A percentile compares a stretch with the other conserved stretches of the same genome.
Evolutionary conservation across 1,284 basidiomycete species (phyloP).

Genomic region (Trametes hirsuta): DNA sequence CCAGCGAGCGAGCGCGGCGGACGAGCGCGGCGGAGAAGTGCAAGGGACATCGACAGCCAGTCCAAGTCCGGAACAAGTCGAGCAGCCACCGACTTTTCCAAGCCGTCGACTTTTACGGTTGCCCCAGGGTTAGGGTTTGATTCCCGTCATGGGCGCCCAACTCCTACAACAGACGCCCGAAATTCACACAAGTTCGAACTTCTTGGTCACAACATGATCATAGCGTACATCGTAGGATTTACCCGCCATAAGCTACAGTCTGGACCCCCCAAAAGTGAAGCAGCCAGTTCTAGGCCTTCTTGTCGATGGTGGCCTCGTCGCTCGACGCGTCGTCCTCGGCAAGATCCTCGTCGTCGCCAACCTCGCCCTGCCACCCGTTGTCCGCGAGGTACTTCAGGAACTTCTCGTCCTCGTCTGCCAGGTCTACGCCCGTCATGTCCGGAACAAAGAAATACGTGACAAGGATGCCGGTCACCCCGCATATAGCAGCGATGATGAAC

Average conservation of each 20-base stretch:
- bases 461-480: slow-evolving; percentile 62
- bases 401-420: slow-evolving; percentile 67
- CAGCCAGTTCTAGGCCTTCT: slow-evolving; percentile 13
- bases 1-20: slow-evolving; percentile 29
- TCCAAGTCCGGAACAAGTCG: slow-evolving; percentile 1
- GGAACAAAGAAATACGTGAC: slow-evolving; percentile 73
- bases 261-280: not conserved
- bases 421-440: slow-evolving; percentile 69
- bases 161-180: not conserved
- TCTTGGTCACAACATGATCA: not conserved
- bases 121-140: not conserved
- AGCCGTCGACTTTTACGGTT: slow-evolving; percentile 3
- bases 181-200: too few species aligned
- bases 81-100: slow-evolving; percentile 9
- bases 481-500: slow-evolving; percentile 74
- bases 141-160: not conserved
- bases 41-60: slow-evolving; percentile 36
- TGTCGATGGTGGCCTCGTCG: slow-evolving; percentile 18
- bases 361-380: slow-evolving; percentile 68
- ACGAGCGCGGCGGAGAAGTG: slow-evolving; percentile 32
- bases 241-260: not conserved
- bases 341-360: slow-evolving; percentile 54
- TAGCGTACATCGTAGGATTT: not conserved
- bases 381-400: slow-evolving; percentile 64
- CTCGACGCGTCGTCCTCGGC: slow-evolving; percentile 30